phyloP scores from a whole-genome alignment of 2,329 filamentous ascomycete species.

The Ceratocystiopsis sp. region DNA sequence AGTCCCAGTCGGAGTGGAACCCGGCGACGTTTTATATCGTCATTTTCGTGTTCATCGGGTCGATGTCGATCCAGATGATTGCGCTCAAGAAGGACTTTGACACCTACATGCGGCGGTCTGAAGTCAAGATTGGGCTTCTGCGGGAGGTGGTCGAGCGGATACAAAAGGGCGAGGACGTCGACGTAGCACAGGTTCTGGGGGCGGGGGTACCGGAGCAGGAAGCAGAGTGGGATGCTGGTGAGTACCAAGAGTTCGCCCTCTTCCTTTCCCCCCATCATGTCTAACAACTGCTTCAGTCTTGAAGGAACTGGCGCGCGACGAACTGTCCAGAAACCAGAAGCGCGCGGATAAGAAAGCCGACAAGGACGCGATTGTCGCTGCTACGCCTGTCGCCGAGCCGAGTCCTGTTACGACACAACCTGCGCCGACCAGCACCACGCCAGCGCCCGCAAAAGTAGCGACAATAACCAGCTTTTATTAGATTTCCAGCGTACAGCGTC shows the following conservation, averaged over 20 bases:
- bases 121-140: slow-evolving; percentile 60
- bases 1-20: slow-evolving; percentile 40
- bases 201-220: slow-evolving; percentile 62
- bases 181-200: slow-evolving; percentile 69
- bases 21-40: slow-evolving; percentile 68
- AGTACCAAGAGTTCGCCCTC: neutral
- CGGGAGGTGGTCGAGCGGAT: slow-evolving; percentile 58
- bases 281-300: slow-evolving; percentile 29
- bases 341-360: slow-evolving; percentile 23
- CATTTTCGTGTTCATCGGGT: slow-evolving; percentile 77
- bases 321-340: slow-evolving; percentile 31
- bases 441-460: slow-evolving; percentile 1
- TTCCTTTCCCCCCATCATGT: neutral
- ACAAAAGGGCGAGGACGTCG: slow-evolving; percentile 57
- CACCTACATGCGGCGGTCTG: slow-evolving; percentile 56
- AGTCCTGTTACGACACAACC: too few species aligned
- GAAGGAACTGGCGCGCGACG: slow-evolving; percentile 48
- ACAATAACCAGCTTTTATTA: slow-evolving; percentile 10
- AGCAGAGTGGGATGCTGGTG: slow-evolving; percentile 74
- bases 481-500: slow-evolving; percentile 2
- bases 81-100: slow-evolving; percentile 58
- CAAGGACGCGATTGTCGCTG: slow-evolving; percentile 8
- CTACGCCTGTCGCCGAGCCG: neutral
- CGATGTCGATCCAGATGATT: slow-evolving; percentile 89
- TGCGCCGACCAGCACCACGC: neutral